Base-by-base conservation (phyloP, 1,139 yeast species). In the Scheffersomyces titani region DNA sequence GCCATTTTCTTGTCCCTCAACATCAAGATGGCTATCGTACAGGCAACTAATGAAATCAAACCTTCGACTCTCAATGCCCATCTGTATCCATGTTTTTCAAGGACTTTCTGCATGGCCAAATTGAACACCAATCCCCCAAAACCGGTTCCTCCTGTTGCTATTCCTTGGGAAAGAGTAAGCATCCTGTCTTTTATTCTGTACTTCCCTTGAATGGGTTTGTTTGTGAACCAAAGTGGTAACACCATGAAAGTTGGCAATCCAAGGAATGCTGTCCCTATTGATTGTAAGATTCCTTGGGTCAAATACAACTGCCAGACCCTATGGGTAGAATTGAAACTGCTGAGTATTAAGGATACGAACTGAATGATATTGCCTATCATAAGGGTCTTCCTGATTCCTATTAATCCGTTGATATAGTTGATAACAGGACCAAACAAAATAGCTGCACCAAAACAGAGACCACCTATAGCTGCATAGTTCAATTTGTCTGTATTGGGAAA, bases 401-500 rank as follows among this genome's bases (percentile, higher is more conserved):
- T 20, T 16, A 51, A 55, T 6, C 62, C 63, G 45, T 57, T 58
- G 19, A 57, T 48, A 53, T 56, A 58, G 53, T 60, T 61, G 51
- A 63, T 54, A 16, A 60, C 22, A 1, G 66, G 66, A 5, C 62
- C 53, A 22, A 57, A 60, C 13, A 57, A 11, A n/a, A 46, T n/a
- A 11, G 21, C 48, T 6, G 48, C 18, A 46, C 66, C 65, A 36
- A 62, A 62, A 4, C 63, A 58, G 30, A 63, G 49, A 6, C 66
- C 66, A 3, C 66, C 66, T 30, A 63, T 62, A 30, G 57, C 51
- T 6, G 66, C 64, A 46, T 59, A 63, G 54, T 62, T 65, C 24
- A 58, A 55, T 47, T 61, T 61, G 46, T 51, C 50, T 1, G 60
- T 65, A 3, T 61, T 65, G 1, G 30, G 19, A 46, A 59, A 63